These are phyloP conservation scores for Acer campestre DNA, from an alignment of 345 rosid genomes.

Conservation along the genomic window DNA sequence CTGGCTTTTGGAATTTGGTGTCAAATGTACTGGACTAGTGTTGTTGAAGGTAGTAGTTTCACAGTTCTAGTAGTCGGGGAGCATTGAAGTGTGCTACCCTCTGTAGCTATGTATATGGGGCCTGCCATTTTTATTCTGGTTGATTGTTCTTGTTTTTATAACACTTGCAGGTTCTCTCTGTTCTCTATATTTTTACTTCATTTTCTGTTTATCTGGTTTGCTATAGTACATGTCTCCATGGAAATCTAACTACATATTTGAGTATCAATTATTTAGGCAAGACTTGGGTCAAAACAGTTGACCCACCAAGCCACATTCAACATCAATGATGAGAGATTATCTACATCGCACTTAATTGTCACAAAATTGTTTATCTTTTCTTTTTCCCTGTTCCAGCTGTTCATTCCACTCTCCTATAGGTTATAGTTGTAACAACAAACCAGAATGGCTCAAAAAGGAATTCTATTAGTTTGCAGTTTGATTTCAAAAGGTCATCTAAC, in stretches of 20 bases:
- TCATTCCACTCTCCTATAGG: no score
- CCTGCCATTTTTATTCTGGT: slow-evolving; percentile 27
- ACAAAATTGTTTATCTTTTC: no score
- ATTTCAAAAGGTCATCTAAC: slow-evolving; percentile 1
- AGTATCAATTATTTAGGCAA: neutral
- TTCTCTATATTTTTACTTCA: neutral
- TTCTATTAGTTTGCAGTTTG: neutral
- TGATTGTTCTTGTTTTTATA: slow-evolving; percentile 21
- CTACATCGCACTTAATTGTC: no score
- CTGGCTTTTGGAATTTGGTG: slow-evolving; percentile 32
- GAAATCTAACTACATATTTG: neutral
- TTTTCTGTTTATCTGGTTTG: neutral
- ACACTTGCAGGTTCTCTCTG: slow-evolving; percentile 23
- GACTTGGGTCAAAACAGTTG: no score
- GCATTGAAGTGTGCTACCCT: slow-evolving; percentile 21
- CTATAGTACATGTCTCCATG: neutral
- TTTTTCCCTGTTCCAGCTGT: no score
- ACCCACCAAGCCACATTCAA: no score
- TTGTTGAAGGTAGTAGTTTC: slow-evolving; percentile 17
- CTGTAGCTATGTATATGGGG: slow-evolving; percentile 24
- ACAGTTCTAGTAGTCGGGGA: slow-evolving; percentile 26
- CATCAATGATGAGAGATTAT: no score
- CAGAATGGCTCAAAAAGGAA: neutral
- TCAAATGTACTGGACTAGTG: slow-evolving; percentile 30
- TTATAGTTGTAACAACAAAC: neutral